Conservation (phyloP, 2,329 filamentous ascomycete species). For the Alternaria solani region DNA sequence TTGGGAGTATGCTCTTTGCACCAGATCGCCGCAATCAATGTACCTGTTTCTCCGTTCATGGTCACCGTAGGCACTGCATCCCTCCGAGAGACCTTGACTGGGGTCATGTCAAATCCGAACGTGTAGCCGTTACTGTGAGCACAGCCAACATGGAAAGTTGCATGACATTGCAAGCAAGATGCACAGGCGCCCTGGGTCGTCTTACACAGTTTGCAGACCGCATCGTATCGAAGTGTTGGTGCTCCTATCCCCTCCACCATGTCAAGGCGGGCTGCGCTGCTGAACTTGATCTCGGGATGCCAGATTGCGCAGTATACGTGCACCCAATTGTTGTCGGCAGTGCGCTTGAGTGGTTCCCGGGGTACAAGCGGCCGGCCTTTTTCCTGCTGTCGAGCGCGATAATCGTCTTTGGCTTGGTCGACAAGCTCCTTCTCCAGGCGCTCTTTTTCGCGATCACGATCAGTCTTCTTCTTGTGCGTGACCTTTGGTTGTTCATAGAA, state of each 20-base stretch:
- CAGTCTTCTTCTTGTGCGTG: slow-evolving; percentile 86
- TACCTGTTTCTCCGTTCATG: slow-evolving; percentile 80
- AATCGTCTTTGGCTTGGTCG: slow-evolving; percentile 79
- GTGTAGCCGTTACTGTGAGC: slow-evolving; percentile 83
- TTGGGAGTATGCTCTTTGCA: slow-evolving; percentile 85
- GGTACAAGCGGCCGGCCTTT: slow-evolving; percentile 83
- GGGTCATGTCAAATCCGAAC: slow-evolving; percentile 88
- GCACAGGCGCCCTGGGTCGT: slow-evolving; percentile 79
- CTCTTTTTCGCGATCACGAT: slow-evolving; percentile 90
- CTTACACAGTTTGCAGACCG: slow-evolving; percentile 86
- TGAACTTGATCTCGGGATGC: slow-evolving; percentile 92
- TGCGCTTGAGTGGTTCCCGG: slow-evolving; percentile 90
- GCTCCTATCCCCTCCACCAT: slow-evolving; percentile 82
- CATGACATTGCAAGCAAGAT: slow-evolving; percentile 77
- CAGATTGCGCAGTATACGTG: slow-evolving; percentile 93
- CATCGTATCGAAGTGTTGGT: slow-evolving; percentile 80
- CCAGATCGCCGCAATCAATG: slow-evolving; percentile 86
- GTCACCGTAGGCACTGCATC: slow-evolving; percentile 83
- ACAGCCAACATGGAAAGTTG: slow-evolving; percentile 84
- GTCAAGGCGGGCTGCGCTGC: slow-evolving; percentile 80
- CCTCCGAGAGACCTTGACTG: slow-evolving; percentile 86
- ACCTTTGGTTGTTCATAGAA: slow-evolving; percentile 83
- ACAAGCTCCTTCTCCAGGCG: slow-evolving; percentile 84
- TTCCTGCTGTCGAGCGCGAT: slow-evolving; percentile 82
- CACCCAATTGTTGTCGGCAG: slow-evolving; percentile 97